phyloP scores from a whole-genome alignment of 2,329 filamentous ascomycete species.

The Calonectria henricotiae region DNA sequence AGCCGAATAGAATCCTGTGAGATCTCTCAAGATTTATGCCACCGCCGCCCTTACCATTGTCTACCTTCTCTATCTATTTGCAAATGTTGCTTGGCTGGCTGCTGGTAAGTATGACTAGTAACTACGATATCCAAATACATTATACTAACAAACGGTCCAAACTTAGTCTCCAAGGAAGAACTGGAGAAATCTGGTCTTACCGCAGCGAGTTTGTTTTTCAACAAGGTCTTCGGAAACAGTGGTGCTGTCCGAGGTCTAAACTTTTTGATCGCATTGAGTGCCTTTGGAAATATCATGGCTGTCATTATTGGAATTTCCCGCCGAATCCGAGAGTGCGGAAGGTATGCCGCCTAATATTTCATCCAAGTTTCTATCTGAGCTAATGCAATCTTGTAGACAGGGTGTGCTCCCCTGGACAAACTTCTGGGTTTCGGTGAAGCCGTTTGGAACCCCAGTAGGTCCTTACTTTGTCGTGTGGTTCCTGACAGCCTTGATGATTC shows the following conservation, averaged over 20 bases:
- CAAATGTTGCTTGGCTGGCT: slow-evolving; percentile 31
- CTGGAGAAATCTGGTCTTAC: slow-evolving; percentile 30
- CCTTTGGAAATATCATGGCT: slow-evolving; percentile 35
- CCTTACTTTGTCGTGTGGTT: slow-evolving; percentile 32
- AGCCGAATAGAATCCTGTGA: slow-evolving; percentile 27
- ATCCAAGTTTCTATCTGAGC: neutral
- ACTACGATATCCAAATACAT: neutral
- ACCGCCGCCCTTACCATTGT: slow-evolving; percentile 32
- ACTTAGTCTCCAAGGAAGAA: slow-evolving; percentile 28
- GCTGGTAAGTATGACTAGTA: slow-evolving; percentile 9
- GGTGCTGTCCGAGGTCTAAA: slow-evolving; percentile 27
- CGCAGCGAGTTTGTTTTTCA: slow-evolving; percentile 29
- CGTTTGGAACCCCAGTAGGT: slow-evolving; percentile 26
- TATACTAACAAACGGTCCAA: neutral
- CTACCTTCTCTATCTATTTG: slow-evolving; percentile 34
- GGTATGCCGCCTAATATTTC: neutral
- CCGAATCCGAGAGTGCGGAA: slow-evolving; percentile 31
- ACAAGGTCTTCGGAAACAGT: slow-evolving; percentile 32
- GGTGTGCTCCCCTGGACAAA: slow-evolving; percentile 19
- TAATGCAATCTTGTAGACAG: slow-evolving; percentile 2
- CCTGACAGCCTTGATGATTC: slow-evolving; percentile 31
- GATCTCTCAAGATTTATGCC: slow-evolving; percentile 34
- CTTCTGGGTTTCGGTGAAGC: slow-evolving; percentile 25
- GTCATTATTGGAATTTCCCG: slow-evolving; percentile 33
- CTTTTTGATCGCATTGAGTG: slow-evolving; percentile 28